Conservation (phyloP, 148 eudicot species). For the Vaccinium vitisidaea region DNA sequence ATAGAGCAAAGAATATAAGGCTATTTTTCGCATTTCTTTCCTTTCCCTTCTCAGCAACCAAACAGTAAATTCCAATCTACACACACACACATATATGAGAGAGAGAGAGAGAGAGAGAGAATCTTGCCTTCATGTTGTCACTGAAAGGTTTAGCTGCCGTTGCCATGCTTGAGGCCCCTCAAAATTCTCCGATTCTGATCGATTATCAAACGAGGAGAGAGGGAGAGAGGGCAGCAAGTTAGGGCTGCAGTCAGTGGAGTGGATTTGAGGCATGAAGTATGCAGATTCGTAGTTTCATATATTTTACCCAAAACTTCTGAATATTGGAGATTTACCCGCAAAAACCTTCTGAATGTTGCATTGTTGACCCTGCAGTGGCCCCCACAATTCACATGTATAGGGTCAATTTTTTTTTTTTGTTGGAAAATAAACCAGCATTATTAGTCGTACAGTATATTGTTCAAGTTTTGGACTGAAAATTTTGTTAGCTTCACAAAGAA, state of each 20-base stretch:
- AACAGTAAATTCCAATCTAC: background rate
- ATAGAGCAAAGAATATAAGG: background rate
- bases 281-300: background rate
- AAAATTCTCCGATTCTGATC: background rate
- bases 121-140: slow-evolving; percentile 57
- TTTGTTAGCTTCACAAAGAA: no score
- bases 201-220: background rate
- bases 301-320: background rate
- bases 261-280: background rate
- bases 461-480: no score
- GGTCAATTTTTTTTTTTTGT: no score
- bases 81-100: background rate
- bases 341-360: background rate
- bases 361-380: no score
- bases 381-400: no score
- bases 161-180: slow-evolving; percentile 27
- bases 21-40: background rate
- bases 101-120: background rate
- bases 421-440: no score
- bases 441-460: no score
- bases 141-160: slow-evolving; percentile 42
- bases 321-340: background rate
- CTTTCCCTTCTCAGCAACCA: background rate
- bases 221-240: background rate
- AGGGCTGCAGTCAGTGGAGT: background rate